Evolutionary conservation across 2,329 filamentous ascomycete species (phyloP).

Genomic region (Clarireedia homoeocarpa): DNA sequence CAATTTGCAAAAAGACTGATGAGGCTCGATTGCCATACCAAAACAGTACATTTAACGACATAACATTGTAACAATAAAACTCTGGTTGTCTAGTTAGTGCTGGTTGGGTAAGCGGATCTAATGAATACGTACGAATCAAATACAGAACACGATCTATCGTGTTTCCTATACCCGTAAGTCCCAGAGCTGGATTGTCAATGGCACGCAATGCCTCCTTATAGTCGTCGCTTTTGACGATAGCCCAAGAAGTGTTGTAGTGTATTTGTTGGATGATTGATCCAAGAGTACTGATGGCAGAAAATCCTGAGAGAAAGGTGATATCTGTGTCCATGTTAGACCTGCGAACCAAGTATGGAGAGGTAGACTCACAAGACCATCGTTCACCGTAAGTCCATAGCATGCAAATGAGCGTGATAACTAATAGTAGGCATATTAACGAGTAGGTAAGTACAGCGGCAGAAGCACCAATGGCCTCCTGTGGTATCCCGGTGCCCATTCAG

Average conservation of each 20-base stretch:
- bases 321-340: conserved; percentile 14
- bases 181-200: conserved; percentile 34
- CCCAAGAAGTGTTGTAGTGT: conserved; percentile 23
- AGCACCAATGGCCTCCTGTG: conserved; percentile 19
- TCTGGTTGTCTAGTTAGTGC: conserved; percentile 29
- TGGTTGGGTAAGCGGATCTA: neutral
- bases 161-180: conserved; percentile 35
- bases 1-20: too few species aligned
- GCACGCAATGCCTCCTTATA: conserved; percentile 31
- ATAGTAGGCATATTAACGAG: conserved; percentile 21
- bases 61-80: conserved; percentile 44
- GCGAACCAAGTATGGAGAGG: neutral
- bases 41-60: conserved; percentile 38
- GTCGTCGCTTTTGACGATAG: conserved; percentile 24
- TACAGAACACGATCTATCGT: conserved; percentile 37
- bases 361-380: conserved; percentile 23
- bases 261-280: conserved; percentile 27
- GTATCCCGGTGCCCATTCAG: conserved; percentile 15
- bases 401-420: conserved; percentile 19
- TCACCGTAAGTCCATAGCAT: conserved; percentile 28
- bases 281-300: conserved; percentile 24
- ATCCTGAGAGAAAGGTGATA: conserved; percentile 23
- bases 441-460: conserved; percentile 26
- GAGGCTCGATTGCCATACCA: conserved; percentile 29
- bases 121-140: conserved; percentile 37